phyloP scores from a whole-genome alignment of 768 basidiomycete species.

The Auriscalpium orientale region DNA sequence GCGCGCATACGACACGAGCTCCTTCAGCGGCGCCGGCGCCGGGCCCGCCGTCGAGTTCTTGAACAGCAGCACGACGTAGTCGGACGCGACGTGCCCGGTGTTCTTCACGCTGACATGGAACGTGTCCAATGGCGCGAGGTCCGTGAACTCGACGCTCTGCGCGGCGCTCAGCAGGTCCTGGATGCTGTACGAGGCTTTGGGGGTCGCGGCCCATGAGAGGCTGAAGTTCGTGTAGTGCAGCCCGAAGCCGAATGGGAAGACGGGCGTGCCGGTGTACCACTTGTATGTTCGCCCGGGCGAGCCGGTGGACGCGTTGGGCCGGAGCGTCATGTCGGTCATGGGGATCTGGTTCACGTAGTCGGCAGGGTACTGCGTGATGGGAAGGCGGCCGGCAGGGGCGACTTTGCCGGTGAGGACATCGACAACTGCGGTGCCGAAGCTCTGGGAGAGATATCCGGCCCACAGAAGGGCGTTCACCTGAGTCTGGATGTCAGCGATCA shows the following conservation, averaged over 20 bases:
- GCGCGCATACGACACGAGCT: conserved; percentile 43
- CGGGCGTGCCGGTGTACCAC: conserved; percentile 44
- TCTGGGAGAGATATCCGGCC: conserved; percentile 52
- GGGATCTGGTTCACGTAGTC: conserved; percentile 38
- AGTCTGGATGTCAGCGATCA: background rate
- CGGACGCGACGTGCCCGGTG: conserved; percentile 39
- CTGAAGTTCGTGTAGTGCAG: conserved; percentile 47
- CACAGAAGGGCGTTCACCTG: conserved; percentile 43
- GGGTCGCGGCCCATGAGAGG: conserved; percentile 30
- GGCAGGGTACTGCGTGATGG: conserved; percentile 46
- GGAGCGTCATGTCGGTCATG: conserved; percentile 54
- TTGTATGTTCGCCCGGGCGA: conserved; percentile 52
- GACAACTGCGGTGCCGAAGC: conserved; percentile 44
- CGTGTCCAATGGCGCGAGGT: conserved; percentile 40
- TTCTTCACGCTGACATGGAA: conserved; percentile 42
- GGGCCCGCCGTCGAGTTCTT: conserved; percentile 40
- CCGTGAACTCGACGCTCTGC: conserved; percentile 20
- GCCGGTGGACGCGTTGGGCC: conserved; percentile 29
- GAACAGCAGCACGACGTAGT: conserved; percentile 50
- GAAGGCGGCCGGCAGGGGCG: conserved; percentile 47
- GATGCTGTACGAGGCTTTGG: conserved; percentile 31
- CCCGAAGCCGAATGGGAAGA: conserved; percentile 48
- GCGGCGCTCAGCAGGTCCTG: conserved; percentile 25
- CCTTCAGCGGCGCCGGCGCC: conserved; percentile 43
- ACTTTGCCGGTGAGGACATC: conserved; percentile 44